Evolutionary conservation across 2,329 filamentous ascomycete species (phyloP).

Genomic region (Ophiognomonia clavigignenti-juglandacearum): DNA sequence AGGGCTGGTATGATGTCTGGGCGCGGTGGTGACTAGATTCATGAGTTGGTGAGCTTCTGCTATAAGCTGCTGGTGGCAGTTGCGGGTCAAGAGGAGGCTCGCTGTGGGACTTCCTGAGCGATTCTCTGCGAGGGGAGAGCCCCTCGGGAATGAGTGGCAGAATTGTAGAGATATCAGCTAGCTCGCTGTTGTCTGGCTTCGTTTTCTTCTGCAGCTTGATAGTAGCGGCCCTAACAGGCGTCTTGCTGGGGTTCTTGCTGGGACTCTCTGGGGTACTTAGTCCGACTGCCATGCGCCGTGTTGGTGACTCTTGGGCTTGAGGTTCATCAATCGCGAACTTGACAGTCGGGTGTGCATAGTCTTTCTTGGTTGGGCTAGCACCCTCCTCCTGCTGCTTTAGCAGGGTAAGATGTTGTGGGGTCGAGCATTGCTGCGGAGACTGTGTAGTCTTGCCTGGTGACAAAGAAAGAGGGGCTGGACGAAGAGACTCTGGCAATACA

Average conservation of each 20-base stretch:
- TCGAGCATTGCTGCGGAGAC: slow-evolving; percentile 25
- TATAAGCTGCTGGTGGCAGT: slow-evolving; percentile 18
- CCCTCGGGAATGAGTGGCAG: slow-evolving; percentile 50
- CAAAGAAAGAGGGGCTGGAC: slow-evolving; percentile 22
- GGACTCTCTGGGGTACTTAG: slow-evolving; percentile 12
- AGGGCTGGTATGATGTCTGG: slow-evolving; percentile 48
- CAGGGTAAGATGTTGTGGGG: slow-evolving; percentile 30
- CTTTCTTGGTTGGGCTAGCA: slow-evolving; percentile 20
- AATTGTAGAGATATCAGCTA: slow-evolving; percentile 30
- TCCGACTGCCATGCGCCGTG: slow-evolving; percentile 10
- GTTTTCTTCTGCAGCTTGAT: slow-evolving; percentile 49
- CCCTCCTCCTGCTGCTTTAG: slow-evolving; percentile 35
- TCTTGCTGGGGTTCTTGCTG: slow-evolving; percentile 2
- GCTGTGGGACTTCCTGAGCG: slow-evolving; percentile 30
- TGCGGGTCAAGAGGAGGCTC: slow-evolving; percentile 8
- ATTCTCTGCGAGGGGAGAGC: slow-evolving; percentile 37
- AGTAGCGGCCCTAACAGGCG: slow-evolving; percentile 26
- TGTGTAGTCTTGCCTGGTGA: slow-evolving; percentile 20
- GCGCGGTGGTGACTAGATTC: slow-evolving; percentile 39
- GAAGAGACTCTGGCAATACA: slow-evolving; percentile 34
- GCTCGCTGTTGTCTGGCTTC: slow-evolving; percentile 23
- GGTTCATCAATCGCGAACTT: slow-evolving; percentile 10
- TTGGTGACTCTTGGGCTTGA: slow-evolving; percentile 7
- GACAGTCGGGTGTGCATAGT: slow-evolving; percentile 9
- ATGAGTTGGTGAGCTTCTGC: slow-evolving; percentile 36